phyloP scores from a whole-genome alignment of 306 rosid species.

The Amphicarpaea edgeworthii region DNA sequence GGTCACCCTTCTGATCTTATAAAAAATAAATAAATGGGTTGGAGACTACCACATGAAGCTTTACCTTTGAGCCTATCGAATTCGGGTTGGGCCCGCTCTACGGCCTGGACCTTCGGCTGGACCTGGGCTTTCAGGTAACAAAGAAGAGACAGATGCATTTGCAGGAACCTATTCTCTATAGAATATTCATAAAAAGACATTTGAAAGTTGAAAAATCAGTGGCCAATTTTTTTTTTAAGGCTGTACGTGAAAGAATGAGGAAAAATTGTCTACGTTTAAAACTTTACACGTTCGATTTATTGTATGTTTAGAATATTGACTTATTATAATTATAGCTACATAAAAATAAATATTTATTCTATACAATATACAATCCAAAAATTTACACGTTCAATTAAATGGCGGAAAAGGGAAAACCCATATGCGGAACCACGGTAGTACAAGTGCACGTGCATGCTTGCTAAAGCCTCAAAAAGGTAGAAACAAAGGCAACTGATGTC shows the following conservation, averaged over 20 bases:
- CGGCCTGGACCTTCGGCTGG: not conserved
- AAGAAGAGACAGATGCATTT: not conserved
- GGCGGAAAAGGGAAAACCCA: not conserved
- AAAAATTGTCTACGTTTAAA: not conserved
- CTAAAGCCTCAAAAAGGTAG: not conserved
- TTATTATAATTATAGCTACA: too few relatives aligned
- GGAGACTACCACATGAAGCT: too few relatives aligned
- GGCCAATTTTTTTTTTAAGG: not conserved
- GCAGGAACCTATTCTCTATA: not conserved
- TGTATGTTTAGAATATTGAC: too few relatives aligned
- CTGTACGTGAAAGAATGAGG: not conserved
- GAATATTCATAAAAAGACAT: not conserved
- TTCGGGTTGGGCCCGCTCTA: not conserved
- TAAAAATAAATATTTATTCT: too few relatives aligned
- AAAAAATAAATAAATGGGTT: too few relatives aligned
- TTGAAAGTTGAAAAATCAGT: not conserved
- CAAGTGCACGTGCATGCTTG: constrained; percentile 9
- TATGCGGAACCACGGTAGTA: not conserved
- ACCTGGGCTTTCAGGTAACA: not conserved
- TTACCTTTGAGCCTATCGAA: not conserved
- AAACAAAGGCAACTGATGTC: not conserved
- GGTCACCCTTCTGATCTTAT: too few relatives aligned
- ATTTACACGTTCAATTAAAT: not conserved
- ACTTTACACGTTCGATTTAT: too few relatives aligned
- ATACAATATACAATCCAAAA: not conserved